Conservation (phyloP, 2,329 filamentous ascomycete genomes). For the Leptosphaerulina australis region DNA sequence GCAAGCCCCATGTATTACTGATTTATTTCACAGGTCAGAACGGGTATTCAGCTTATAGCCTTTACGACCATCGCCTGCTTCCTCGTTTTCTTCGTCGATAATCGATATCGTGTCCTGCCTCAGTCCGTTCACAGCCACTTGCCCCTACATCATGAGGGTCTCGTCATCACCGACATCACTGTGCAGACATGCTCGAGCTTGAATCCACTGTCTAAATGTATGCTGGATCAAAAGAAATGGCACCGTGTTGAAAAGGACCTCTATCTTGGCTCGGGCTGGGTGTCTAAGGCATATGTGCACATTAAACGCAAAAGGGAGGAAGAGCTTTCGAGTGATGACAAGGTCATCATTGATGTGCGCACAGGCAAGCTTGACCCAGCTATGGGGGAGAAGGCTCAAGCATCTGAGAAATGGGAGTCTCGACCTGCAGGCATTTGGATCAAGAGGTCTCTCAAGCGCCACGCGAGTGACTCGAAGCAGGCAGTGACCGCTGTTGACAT, state of each 20-base stretch:
- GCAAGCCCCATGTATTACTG: not conserved
- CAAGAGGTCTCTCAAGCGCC: constrained; percentile 71
- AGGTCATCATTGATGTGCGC: constrained; percentile 78
- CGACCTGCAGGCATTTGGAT: constrained; percentile 82
- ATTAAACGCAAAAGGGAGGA: constrained; percentile 85
- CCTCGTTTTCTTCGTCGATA: constrained; percentile 82
- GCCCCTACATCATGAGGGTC: constrained; percentile 78
- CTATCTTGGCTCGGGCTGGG: constrained; percentile 75
- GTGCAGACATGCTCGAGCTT: constrained; percentile 76
- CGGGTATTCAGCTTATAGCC: constrained; percentile 75
- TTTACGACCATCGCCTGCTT: constrained; percentile 68
- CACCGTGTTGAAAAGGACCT: constrained; percentile 88
- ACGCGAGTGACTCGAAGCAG: constrained; percentile 74
- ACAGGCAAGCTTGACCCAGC: constrained; percentile 75
- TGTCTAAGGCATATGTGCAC: constrained; percentile 78
- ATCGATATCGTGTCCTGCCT: constrained; percentile 84
- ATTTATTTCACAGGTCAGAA: constrained; percentile 53
- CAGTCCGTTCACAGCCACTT: constrained; percentile 85
- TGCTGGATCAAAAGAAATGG: constrained; percentile 75
- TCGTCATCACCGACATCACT: constrained; percentile 84
- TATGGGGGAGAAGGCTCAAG: constrained; percentile 60
- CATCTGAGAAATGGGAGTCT: constrained; percentile 75
- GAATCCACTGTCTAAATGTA: constrained; percentile 76
- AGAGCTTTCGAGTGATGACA: constrained; percentile 74
- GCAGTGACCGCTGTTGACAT: constrained; percentile 84